phyloP scores from a whole-genome alignment of 2,329 filamentous ascomycete species.

The Calcarisporium arbuscula region DNA sequence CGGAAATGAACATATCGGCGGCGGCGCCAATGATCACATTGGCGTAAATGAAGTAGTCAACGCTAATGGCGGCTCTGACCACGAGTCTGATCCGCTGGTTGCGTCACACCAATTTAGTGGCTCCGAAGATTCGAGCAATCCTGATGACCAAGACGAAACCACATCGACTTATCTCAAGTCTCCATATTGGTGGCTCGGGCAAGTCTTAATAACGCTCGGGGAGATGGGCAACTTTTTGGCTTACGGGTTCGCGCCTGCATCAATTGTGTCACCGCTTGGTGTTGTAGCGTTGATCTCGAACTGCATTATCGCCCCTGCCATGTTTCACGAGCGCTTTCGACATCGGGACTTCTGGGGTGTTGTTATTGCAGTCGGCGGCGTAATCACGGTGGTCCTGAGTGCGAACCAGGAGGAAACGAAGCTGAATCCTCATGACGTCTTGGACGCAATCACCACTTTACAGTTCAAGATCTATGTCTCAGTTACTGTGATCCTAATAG shows the following conservation, averaged over 20 bases:
- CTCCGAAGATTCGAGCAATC: constrained; percentile 15
- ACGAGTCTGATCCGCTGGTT: constrained; percentile 47
- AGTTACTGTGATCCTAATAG: constrained; percentile 67
- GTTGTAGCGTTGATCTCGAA: constrained; percentile 97
- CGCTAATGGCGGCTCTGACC: constrained; percentile 12
- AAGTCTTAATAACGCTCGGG: constrained; percentile 85
- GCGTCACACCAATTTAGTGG: constrained; percentile 39
- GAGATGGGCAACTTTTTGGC: constrained; percentile 96
- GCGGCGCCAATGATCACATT: constrained; percentile 6
- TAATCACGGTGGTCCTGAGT: constrained; percentile 87
- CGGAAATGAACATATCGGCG: constrained; percentile 14
- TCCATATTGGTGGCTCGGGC: constrained; percentile 94
- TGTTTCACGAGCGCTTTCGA: constrained; percentile 88
- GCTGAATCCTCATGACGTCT: constrained; percentile 84
- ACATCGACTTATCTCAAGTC: constrained; percentile 76
- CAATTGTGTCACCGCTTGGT: constrained; percentile 91
- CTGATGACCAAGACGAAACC: constrained; percentile 26
- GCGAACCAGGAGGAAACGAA: constrained; percentile 86
- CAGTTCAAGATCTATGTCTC: constrained; percentile 89
- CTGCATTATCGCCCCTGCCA: constrained; percentile 88
- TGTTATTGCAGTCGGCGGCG: constrained; percentile 76
- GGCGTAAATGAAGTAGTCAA: constrained; percentile 14
- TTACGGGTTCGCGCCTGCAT: constrained; percentile 95
- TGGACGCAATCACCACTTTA: constrained; percentile 77
- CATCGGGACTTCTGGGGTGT: constrained; percentile 82